Conservation (phyloP, 1,284 basidiomycete genomes). For the Microbotryomycetes sp. region DNA sequence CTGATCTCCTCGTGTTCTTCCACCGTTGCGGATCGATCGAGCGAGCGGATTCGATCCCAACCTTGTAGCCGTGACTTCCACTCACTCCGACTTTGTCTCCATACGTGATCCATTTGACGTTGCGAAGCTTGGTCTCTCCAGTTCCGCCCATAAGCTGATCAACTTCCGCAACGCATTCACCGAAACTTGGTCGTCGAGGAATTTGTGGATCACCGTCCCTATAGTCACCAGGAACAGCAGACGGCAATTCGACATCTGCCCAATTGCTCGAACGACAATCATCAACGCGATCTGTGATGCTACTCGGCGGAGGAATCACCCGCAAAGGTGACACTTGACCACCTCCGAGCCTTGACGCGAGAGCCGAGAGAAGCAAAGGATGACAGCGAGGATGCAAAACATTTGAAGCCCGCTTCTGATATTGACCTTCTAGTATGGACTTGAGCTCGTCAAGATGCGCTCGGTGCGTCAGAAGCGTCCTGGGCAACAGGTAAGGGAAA, state of each 20-base stretch:
- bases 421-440: background rate
- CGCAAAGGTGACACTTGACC: conserved; percentile 5
- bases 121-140: background rate
- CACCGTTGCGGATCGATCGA: conserved; percentile 2
- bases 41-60: background rate
- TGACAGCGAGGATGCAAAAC: conserved; percentile 15
- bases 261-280: conserved; percentile 18
- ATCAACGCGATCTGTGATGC: conserved; percentile 21
- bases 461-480: conserved; percentile 12
- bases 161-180: conserved; percentile 2
- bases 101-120: background rate
- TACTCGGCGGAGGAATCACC: conserved; percentile 13
- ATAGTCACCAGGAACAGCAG: background rate
- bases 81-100: conserved; percentile 13
- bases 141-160: conserved; percentile 2
- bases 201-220: background rate
- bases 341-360: background rate
- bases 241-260: conserved; percentile 13
- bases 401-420: background rate
- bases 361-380: conserved; percentile 17
- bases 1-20: conserved; percentile 5
- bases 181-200: background rate
- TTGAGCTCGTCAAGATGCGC: conserved; percentile 12
- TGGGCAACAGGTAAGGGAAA: conserved; percentile 19
- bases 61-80: conserved; percentile 6